Base-by-base conservation (phyloP, 2,329 filamentous ascomycete species). In the Diaporthe aspalathi region DNA sequence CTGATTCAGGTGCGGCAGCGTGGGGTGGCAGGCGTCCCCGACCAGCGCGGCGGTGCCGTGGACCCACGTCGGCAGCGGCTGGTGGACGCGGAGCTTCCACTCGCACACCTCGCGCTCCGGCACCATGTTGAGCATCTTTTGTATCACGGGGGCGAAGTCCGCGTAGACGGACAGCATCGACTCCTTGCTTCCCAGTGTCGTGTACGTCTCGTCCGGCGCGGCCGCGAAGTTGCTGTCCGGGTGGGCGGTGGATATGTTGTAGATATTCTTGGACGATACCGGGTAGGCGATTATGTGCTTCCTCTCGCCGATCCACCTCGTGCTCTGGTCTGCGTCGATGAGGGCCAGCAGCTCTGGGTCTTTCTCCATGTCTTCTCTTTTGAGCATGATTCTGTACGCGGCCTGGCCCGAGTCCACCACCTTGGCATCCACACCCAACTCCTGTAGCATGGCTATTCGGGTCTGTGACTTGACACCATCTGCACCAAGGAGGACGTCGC, bases 231-330 rank as follows among this genome's bases (percentile, higher is more conserved):
- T 87, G 38, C 80, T 82, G 71, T 91, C 88, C 0, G 89, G 88
- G 73, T 92, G 90, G 0, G 87, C 83, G 2, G 90, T 90, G 16
- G 87, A 89, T 50, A 92, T 80, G 79, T 93, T 93, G 82, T 92
- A 92, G 70, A 92, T 88, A 20, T 85, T 84, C 76, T 92, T 89
- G 74, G 85, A 85, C 68, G 87, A 85, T 38, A 93, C 86, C 0
- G 90, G 86, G 76, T 93, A 93, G 1, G 89, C 90, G 76, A 93
- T 92, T 73, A 92, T 89, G 74, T 92, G 91, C 5, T 89, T 84
- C 76, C 88, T 88, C 70, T 88, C 86, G n/a, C 90, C 90, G 65
- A 92, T 90, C 88, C 89, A 92, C 49, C 90, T 84, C 1, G 87
- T 87, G 0, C 89, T 90, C 8, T 83, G 81, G 69, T 90, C 86